Base-by-base conservation (phyloP, 2,329 filamentous ascomycete genomes). In the Cercospora canescens region DNA sequence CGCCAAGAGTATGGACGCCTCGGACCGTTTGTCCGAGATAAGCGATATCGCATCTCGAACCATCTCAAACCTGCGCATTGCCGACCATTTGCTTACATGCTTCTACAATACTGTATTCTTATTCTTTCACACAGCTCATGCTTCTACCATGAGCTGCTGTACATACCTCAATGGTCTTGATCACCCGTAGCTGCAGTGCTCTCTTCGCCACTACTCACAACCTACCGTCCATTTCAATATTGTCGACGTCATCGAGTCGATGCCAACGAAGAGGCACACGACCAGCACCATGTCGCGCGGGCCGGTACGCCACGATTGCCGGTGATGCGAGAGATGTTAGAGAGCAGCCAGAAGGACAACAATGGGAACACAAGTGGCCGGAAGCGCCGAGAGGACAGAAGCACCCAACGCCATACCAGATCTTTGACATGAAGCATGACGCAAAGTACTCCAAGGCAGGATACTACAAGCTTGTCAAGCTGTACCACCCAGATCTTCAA, bases 401-500 rank as follows among this genome's bases (percentile, higher is more conserved):
- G 16, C 75, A 77, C 28, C 92, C 91, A 1, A 94, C 94, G 0
- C 95, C 95, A 1, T 98, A 99, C 81, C 92, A 98, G 75, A 92
- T 99, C 76, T 89, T 98, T 74, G 83, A 86, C 34, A 81, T 86
- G 69, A 80, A 82, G 62, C 86, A 81, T 71, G 82, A 82, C 64
- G 88, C 87, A 14, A 86, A 88, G 1, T 98, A 99, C 79, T 89
- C 87, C 68, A 98, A 99, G 79, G 81, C 85, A 50, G 88, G 88
- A 66, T 99, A 93, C 84, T 95, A 96, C 79, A 87, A 94, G 75
- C 87, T 99, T 60, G 95, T 96, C 65, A 99, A 98, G 82, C 84
- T 96, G 55, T 99, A 99, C 81, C 95, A 99, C 76, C 95, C 95
- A 0, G 95, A 99, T 78, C 41, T 70, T 1, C 66, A 87, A 86